Evolutionary conservation across 2,329 filamentous ascomycete genomes (phyloP).

Genomic region (Fusarium vanettenii): DNA sequence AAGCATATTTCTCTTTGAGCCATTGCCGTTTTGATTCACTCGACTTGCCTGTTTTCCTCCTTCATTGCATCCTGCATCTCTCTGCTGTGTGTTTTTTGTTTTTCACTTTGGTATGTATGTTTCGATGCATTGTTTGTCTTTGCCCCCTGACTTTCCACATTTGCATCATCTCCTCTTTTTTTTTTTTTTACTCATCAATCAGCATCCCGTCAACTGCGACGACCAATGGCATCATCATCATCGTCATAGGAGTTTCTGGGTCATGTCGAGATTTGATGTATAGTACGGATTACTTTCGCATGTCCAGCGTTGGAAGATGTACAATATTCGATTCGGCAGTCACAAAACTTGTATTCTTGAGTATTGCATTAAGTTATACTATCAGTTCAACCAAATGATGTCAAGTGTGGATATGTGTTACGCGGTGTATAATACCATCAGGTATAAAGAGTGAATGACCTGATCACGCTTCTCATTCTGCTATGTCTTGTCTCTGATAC

Average conservation of each 20-base stretch:
- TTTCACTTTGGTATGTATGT: not conserved
- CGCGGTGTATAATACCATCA: not conserved
- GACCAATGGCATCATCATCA: conserved; percentile 9
- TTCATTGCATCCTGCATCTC: not conserved
- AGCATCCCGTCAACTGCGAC: conserved; percentile 2
- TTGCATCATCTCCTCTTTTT: not conserved
- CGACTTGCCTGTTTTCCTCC: not conserved
- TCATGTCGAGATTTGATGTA: conserved; percentile 5
- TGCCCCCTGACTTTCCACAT: not conserved
- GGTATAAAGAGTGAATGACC: not conserved
- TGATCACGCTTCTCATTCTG: not conserved
- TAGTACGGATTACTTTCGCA: conserved; percentile 15
- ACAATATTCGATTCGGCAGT: conserved; percentile 12
- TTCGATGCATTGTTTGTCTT: not conserved
- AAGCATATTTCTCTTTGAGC: conserved; percentile 3
- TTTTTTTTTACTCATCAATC: conserved; percentile 4
- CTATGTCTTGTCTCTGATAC: not conserved
- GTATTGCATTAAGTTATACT: not conserved
- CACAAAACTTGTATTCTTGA: not conserved
- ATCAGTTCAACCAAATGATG: not conserved
- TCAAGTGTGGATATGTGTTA: no score
- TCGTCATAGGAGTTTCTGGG: conserved; percentile 28
- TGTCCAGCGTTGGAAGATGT: conserved; percentile 17
- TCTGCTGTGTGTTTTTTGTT: conserved; percentile 6
- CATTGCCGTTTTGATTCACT: conserved; percentile 11